Percentiles rank a stretch among this genome's conserved stretches.
These are phyloP conservation scores for Trichoderma endophyticum DNA, from an alignment of 2,329 filamentous ascomycete genomes.

Conservation along the genomic window DNA sequence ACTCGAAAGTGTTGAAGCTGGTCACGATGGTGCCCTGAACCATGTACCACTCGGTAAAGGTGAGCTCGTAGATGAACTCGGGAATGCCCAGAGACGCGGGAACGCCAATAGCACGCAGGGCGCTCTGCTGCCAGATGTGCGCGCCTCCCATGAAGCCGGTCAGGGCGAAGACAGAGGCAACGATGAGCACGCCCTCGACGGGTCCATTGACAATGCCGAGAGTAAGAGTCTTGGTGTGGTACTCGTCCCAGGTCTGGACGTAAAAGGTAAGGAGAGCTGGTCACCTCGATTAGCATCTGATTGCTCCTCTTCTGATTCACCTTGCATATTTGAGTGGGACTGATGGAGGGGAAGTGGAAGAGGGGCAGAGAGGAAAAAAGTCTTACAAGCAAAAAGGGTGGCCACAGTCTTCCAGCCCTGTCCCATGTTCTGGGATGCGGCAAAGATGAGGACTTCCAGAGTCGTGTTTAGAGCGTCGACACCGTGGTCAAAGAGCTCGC, in stretches of 20 bases:
- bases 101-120: conserved; percentile 70
- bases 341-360: not conserved
- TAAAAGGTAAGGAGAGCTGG: conserved; percentile 90
- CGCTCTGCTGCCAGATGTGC: conserved; percentile 87
- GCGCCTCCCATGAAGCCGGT: conserved; percentile 84
- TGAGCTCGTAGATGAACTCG: conserved; percentile 67
- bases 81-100: conserved; percentile 63
- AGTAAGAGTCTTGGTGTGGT: conserved; percentile 94
- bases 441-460: conserved; percentile 90
- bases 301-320: not conserved
- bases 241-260: conserved; percentile 98
- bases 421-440: conserved; percentile 86
- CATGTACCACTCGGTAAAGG: conserved; percentile 92
- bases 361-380: not conserved
- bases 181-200: conserved; percentile 86
- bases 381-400: conserved; percentile 75
- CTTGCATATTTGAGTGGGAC: not conserved
- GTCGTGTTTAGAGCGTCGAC: conserved; percentile 95
- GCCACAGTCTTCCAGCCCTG: conserved; percentile 87
- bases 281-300: conserved; percentile 7
- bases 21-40: conserved; percentile 79
- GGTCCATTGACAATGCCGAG: conserved; percentile 90
- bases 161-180: conserved; percentile 76
- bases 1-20: conserved; percentile 78
- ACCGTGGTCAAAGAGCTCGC: conserved; percentile 95